phyloP scores from a whole-genome alignment of 768 basidiomycete species.

The Tylopilus felleus region DNA sequence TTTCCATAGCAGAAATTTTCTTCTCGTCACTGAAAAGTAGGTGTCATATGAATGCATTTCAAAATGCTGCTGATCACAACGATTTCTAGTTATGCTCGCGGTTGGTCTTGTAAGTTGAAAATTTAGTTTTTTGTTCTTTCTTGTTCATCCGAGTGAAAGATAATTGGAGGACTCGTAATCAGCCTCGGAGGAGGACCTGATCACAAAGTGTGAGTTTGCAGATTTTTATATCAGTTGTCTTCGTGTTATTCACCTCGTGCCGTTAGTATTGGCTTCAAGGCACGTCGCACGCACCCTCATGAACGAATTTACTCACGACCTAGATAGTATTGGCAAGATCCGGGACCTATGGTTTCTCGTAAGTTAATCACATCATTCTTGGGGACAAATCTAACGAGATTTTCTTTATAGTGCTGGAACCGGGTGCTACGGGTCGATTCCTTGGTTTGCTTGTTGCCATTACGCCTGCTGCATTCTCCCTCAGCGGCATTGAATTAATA shows the following conservation, averaged over 20 bases:
- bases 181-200: conserved; percentile 57
- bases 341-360: conserved; percentile 26
- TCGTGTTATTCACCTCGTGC: conserved; percentile 4
- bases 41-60: not conserved
- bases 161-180: conserved; percentile 46
- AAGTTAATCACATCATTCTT: not conserved
- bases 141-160: conserved; percentile 12
- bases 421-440: conserved; percentile 22
- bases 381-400: not conserved
- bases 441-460: conserved; percentile 20
- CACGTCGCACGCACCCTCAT: not conserved
- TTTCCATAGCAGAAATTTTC: conserved; percentile 18
- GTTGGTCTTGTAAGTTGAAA: conserved; percentile 29
- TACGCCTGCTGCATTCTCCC: conserved; percentile 57
- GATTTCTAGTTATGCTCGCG: conserved; percentile 34
- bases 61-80: not conserved
- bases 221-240: conserved; percentile 23
- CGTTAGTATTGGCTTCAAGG: conserved; percentile 20
- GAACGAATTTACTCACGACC: not conserved
- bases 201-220: conserved; percentile 37
- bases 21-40: conserved; percentile 24
- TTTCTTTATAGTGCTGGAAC: conserved; percentile 14
- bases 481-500: conserved; percentile 74
- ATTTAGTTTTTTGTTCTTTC: not conserved
- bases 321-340: conserved; percentile 22